These are phyloP conservation scores for Monosporascus sp. DNA, from an alignment of 2,329 filamentous ascomycete genomes.

Conservation along the genomic window DNA sequence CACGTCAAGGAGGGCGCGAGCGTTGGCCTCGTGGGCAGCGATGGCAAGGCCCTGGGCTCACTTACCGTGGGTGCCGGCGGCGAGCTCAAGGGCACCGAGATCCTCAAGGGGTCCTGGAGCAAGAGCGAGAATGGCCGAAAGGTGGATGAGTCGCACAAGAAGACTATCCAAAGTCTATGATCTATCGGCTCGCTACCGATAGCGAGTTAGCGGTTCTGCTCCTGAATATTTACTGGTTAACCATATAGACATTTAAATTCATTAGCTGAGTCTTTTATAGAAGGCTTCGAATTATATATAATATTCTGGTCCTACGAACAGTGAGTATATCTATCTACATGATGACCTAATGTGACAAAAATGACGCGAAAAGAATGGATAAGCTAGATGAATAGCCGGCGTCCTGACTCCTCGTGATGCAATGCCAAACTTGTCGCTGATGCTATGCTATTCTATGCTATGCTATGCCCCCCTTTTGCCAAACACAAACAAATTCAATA, in stretches of 20 bases:
- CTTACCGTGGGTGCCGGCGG: conserved; percentile 34
- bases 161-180: conserved; percentile 19
- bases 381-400: background rate
- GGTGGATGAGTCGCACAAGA: conserved; percentile 13
- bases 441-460: background rate
- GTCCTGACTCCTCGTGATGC: background rate
- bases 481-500: conserved; percentile 10
- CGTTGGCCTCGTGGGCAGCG: conserved; percentile 35
- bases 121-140: conserved; percentile 13
- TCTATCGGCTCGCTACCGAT: background rate
- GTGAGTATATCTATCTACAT: too few relatives aligned
- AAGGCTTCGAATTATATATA: too few relatives aligned
- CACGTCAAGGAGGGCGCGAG: conserved; percentile 34
- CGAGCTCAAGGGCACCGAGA: conserved; percentile 31
- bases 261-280: too few relatives aligned
- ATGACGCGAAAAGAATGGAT: background rate
- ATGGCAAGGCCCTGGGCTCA: conserved; percentile 35
- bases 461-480: background rate
- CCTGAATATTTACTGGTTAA: too few relatives aligned
- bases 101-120: conserved; percentile 32
- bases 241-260: too few relatives aligned
- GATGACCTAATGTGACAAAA: background rate
- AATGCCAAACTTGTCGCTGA: background rate
- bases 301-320: too few relatives aligned
- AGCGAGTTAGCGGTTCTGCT: too few relatives aligned